A percentile compares a stretch with the other conserved stretches of the same genome.
These are phyloP conservation scores for Termitomyces sp. DNA, from an alignment of 768 basidiomycete species.

Conservation along the genomic window DNA sequence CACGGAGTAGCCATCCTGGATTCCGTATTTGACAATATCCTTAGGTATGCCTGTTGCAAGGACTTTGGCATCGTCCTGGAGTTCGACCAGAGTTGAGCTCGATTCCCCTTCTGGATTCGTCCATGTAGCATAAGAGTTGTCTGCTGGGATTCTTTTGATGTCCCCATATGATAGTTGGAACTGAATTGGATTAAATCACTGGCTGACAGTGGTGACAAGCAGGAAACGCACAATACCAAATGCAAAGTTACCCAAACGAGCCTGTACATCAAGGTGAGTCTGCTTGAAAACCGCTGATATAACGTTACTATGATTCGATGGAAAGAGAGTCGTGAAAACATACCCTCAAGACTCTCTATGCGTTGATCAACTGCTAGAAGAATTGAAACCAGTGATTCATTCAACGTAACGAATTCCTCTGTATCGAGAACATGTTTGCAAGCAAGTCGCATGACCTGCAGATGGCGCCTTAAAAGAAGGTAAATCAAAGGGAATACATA, in stretches of 20 bases:
- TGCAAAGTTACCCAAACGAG: conserved; percentile 28
- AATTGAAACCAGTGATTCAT: conserved; percentile 25
- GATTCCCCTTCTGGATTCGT: conserved; percentile 16
- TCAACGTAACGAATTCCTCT: conserved; percentile 23
- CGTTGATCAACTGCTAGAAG: conserved; percentile 24
- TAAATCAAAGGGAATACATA: conserved; percentile 29
- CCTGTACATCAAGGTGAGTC: conserved; percentile 25
- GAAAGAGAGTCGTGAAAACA: neutral
- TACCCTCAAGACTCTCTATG: conserved; percentile 28
- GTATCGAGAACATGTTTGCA: conserved; percentile 28
- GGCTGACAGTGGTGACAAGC: neutral
- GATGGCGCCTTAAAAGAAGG: conserved; percentile 26
- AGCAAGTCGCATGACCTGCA: conserved; percentile 24
- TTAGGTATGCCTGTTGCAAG: conserved; percentile 13
- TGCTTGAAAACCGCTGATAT: conserved; percentile 28
- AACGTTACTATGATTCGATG: neutral
- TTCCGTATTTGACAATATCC: conserved; percentile 25
- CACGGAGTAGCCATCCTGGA: conserved; percentile 25
- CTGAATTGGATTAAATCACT: conserved; percentile 7
- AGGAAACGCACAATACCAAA: conserved; percentile 27
- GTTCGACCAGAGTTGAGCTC: conserved; percentile 7
- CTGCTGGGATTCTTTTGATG: conserved; percentile 22
- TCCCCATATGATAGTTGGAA: conserved; percentile 28
- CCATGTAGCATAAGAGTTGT: conserved; percentile 26
- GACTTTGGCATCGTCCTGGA: conserved; percentile 12